Evolutionary conservation across 345 rosid genomes (phyloP).

Genomic region (Hypericum androsaemum): DNA sequence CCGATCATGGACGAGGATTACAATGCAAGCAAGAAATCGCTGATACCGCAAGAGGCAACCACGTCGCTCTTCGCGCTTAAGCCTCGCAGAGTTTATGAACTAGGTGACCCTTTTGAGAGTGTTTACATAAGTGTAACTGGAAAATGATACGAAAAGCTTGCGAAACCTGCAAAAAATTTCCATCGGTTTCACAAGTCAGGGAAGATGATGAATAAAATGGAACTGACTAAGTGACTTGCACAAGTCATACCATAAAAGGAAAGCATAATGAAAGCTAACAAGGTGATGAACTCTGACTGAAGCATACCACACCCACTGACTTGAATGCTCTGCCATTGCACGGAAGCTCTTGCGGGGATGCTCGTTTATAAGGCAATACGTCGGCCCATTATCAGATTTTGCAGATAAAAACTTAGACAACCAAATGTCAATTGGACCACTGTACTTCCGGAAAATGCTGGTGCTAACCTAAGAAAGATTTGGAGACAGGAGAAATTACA

Average conservation of each 20-base stretch:
- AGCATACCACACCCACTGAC: conserved; percentile 85
- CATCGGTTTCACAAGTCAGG: neutral
- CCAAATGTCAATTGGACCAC: conserved; percentile 66
- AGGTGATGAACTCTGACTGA: no score
- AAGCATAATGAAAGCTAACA: no score
- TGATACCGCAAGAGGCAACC: no score
- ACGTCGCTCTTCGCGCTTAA: no score
- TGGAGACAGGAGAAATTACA: no score
- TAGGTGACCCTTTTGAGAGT: conserved; percentile 37
- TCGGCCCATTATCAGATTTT: conserved; percentile 10
- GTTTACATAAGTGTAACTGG: conserved; percentile 64
- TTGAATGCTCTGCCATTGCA: conserved; percentile 74
- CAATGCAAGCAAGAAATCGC: no score
- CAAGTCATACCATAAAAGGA: neutral
- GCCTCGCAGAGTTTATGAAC: neutral
- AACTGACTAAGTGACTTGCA: neutral
- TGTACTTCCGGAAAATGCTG: conserved; percentile 67
- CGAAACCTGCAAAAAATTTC: conserved; percentile 52
- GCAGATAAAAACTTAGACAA: conserved; percentile 29
- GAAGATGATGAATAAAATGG: neutral
- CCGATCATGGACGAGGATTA: no score
- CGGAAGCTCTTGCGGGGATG: conserved; percentile 50
- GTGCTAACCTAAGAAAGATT: conserved; percentile 36
- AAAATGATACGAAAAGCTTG: conserved; percentile 68
- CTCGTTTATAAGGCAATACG: conserved; percentile 35